Base-by-base conservation (phyloP, 805 yeast species). In the Yamadazyma insecticola region DNA sequence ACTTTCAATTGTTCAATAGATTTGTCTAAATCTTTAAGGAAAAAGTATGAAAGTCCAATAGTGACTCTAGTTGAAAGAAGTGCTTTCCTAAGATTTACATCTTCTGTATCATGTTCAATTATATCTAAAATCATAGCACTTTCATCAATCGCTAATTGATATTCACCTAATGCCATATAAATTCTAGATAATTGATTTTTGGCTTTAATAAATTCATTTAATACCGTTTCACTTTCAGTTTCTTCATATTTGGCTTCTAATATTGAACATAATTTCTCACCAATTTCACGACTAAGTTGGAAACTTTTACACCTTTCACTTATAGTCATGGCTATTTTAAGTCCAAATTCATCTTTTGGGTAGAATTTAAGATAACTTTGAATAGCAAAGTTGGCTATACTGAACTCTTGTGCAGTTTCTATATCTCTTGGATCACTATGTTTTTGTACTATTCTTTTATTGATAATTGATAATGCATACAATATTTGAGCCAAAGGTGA, bases 141-240 rank as follows among this genome's bases (percentile, higher is more conserved):
- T 30, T 68, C 58, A 33, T 76, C 84, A 25, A 84, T 53, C 0
- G 95, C 85, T 3, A 48, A 47, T 0, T 60, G 74, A 47, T 69
- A 87, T 1, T 77, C 53, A 2, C 64, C 67, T 9, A 57, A 37
- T 0, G 89, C 96, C 20, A 92, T 56, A 28, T 73, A 66, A 5
- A 86, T 60, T 46, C 98, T 67, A 0, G 95, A 81, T 28, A 78
- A 49, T 45, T 81, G 94, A 0, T 86, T 59, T 45, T 81, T 82
- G 2, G 82, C 74, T 23, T 61, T 55, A 1, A 78, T 78, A 53
- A 70, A 82, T 23, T 67, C 65, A 9, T 60, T 41, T 29, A 85
- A 51, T 3, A 65, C 65, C 1, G 41, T 42, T 4, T 63, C 70
- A 32, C 62, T 59, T 47, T 80, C 90, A 1, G 61, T 48, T 22